Evolutionary conservation across 441 rosid species (phyloP).

Genomic region (Eruca vesicaria): DNA sequence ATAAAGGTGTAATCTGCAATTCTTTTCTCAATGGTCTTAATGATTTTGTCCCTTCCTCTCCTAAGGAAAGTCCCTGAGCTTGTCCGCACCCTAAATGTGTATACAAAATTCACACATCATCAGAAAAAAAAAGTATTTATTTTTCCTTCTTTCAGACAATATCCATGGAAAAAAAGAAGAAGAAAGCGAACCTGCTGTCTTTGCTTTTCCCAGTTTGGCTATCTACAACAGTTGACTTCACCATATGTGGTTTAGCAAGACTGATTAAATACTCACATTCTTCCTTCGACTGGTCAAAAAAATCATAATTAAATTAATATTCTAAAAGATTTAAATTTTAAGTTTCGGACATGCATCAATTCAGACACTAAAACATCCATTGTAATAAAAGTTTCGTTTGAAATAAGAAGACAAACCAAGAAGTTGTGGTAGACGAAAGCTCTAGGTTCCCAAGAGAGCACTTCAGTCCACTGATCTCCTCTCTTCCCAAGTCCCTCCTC

Average conservation of each 20-base stretch:
- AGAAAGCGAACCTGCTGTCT: slow-evolving; percentile 55
- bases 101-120: slow-evolving; percentile 5
- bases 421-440: slow-evolving; percentile 66
- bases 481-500: slow-evolving; percentile 50
- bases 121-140: too few relatives aligned
- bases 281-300: slow-evolving; percentile 56
- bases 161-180: slow-evolving; percentile 4
- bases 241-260: slow-evolving; percentile 67
- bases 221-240: slow-evolving; percentile 69
- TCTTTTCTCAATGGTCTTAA: slow-evolving; percentile 74
- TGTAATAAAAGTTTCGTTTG: neutral
- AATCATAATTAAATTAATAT: neutral
- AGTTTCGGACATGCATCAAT: slow-evolving; percentile 10
- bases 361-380: neutral
- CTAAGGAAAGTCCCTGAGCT: slow-evolving; percentile 84
- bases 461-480: slow-evolving; percentile 71
- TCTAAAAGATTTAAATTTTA: too few relatives aligned
- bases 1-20: slow-evolving; percentile 86
- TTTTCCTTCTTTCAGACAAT: neutral
- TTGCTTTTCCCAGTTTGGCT: slow-evolving; percentile 60
- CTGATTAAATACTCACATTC: slow-evolving; percentile 68
- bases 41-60: slow-evolving; percentile 74
- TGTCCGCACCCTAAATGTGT: slow-evolving; percentile 68
- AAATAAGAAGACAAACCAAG: slow-evolving; percentile 38
- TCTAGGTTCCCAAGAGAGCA: slow-evolving; percentile 73